Percentiles rank a stretch among this genome's conserved stretches.
Conservation (phyloP, 805 yeast species). For the Candida sithepensis region DNA sequence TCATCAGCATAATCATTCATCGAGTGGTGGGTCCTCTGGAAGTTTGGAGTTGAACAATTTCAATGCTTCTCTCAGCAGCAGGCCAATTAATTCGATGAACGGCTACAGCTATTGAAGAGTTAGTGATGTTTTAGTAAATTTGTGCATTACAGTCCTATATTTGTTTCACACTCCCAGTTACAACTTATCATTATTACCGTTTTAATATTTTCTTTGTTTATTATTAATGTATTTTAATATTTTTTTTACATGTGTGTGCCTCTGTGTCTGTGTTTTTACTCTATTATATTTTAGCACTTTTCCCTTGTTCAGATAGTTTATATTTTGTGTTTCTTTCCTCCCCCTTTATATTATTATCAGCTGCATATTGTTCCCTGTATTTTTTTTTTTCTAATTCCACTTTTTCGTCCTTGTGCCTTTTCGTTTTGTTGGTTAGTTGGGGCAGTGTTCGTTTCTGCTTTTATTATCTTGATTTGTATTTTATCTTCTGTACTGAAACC, state of each 20-base stretch:
- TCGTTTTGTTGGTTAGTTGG: background rate
- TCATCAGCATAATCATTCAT: background rate
- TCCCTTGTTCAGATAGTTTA: background rate
- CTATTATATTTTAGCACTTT: background rate
- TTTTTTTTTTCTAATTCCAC: background rate
- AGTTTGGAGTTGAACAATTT: background rate
- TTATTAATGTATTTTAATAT: slow-evolving; percentile 12
- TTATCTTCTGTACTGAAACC: background rate
- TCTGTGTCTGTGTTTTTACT: background rate
- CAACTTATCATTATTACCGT: background rate
- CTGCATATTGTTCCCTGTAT: background rate
- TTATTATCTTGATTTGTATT: background rate
- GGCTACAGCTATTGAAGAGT: slow-evolving; percentile 5
- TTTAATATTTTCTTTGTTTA: slow-evolving; percentile 2
- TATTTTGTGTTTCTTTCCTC: background rate
- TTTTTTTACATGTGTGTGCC: background rate
- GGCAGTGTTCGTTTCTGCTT: background rate
- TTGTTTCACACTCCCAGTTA: background rate
- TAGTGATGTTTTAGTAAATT: slow-evolving; percentile 2
- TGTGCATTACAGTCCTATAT: background rate
- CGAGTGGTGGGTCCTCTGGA: background rate
- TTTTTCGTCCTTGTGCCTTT: background rate
- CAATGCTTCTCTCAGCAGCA: background rate
- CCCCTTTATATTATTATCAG: background rate
- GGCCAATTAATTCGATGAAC: slow-evolving; percentile 11